Evolutionary conservation across 495 filamentous ascomycete species (phyloP), one percentile per base, ranked within the genome.

Genomic region (Hypomontagnella monticulosa): DNA sequence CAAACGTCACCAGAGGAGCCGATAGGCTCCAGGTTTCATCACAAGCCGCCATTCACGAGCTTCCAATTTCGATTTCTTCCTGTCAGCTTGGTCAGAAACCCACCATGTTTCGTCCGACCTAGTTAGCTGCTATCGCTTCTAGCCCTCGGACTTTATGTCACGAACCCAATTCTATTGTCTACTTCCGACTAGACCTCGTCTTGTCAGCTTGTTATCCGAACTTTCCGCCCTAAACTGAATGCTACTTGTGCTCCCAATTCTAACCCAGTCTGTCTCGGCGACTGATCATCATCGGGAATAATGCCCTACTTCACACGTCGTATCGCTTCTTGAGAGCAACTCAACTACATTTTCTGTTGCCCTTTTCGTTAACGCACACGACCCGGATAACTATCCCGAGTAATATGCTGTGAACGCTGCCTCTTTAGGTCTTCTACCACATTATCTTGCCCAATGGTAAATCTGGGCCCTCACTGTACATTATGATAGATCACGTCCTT

Each of bases 401-500:
- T 43, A 38, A 23, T 55, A 61, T 61, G 38, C 37, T 34, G 15
- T 57, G 20, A 52, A 51, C 16, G 36, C n/a, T 44, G 12, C 1
- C 38, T 32, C 16, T n/a, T 12, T 50, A 30, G 20, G 16, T 15
- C 32, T 40, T 10, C 18, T 30, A 27, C 14, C 47, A 33, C 14
- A 12, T 19, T 30, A 16, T 9, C 19, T 30, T 18, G 20, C 19
- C 11, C 18, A 23, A 63, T 47, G 34, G 41, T 9, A 4, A 89
- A 52, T 42, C 12, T 19, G 3, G 36, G 18, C 15, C 20, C 16
- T 33, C 40, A 43, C n/a, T 43, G 51, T 61, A 44, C 71, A 76
- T 37, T 20, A 83, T 83, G 81, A 75, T 83, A 66, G 95, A 99
- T 73, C 95, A 99, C 80, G 88, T 97, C 54, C 84, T 99, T 36